These are phyloP conservation scores for Microdochium bolleyi DNA, from an alignment of 2,329 filamentous ascomycete genomes.

Conservation along the genomic window DNA sequence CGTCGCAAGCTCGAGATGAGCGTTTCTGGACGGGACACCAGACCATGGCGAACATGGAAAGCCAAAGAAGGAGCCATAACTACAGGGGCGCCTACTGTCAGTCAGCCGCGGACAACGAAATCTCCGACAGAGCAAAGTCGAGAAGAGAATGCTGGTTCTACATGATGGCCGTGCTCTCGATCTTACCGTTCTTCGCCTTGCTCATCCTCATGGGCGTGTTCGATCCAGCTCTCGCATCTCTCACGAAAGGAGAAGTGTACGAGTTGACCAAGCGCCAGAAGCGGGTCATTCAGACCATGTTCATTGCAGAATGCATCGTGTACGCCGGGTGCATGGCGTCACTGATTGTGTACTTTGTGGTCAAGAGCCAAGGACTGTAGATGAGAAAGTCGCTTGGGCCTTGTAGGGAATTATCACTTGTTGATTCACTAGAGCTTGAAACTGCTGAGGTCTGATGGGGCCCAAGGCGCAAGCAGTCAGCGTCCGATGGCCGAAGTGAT, in stretches of 20 bases:
- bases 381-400: not conserved
- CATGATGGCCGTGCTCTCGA: conserved; percentile 25
- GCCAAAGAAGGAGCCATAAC: not conserved
- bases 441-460: no score
- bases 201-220: conserved; percentile 35
- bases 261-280: conserved; percentile 28
- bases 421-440: no score
- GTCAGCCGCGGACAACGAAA: conserved; percentile 6
- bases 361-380: conserved; percentile 5
- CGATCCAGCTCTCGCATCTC: conserved; percentile 38
- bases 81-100: not conserved
- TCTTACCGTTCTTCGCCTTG: conserved; percentile 39
- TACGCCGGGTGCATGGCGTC: conserved; percentile 7
- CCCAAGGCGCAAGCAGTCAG: no score
- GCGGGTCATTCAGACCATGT: conserved; percentile 17
- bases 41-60: conserved; percentile 1
- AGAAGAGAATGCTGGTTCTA: conserved; percentile 28
- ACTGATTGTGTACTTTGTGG: conserved; percentile 11
- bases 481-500: no score
- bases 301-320: conserved; percentile 9
- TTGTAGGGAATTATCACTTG: no score
- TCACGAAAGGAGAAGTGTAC: conserved; percentile 35
- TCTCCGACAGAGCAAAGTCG: conserved; percentile 15
- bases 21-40: not conserved
- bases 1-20: not conserved